These are phyloP conservation scores for Plasmopara viticola DNA, from an alignment of 352 stramenopile genomes.

Conservation along the genomic window DNA sequence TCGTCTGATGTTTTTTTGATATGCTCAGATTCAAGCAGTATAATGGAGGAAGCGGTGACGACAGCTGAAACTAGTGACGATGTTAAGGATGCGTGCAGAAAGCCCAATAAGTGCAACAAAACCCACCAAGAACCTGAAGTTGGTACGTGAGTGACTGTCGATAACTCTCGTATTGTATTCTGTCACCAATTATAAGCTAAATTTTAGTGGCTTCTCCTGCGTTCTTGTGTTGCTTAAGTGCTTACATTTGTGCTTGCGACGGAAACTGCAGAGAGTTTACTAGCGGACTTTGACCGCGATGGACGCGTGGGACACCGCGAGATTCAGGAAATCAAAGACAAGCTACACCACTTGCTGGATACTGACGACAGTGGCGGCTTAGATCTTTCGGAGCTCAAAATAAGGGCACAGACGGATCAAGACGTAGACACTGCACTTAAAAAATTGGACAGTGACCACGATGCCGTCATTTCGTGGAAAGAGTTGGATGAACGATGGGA, in stretches of 20 bases:
- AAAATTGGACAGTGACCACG: conserved; percentile 71
- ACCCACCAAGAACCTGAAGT: conserved; percentile 29
- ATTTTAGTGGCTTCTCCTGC: background rate
- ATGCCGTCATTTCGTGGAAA: conserved; percentile 75
- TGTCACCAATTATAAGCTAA: conserved; percentile 6
- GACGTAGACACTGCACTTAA: conserved; percentile 64
- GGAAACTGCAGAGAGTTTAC: conserved; percentile 48
- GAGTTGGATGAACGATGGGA: conserved; percentile 83
- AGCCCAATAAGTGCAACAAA: conserved; percentile 22
- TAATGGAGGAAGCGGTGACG: conserved; percentile 17
- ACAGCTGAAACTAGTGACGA: conserved; percentile 6
- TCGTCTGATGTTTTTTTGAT: no score
- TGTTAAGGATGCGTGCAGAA: conserved; percentile 7
- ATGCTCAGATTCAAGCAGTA: conserved; percentile 2
- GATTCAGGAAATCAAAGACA: conserved; percentile 78
- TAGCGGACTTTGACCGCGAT: conserved; percentile 78
- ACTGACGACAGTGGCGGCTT: conserved; percentile 69
- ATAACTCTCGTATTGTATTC: conserved; percentile 4
- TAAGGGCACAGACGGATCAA: conserved; percentile 41
- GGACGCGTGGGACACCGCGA: conserved; percentile 63
- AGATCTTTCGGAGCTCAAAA: conserved; percentile 67
- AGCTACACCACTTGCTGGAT: conserved; percentile 75
- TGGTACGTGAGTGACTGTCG: conserved; percentile 20
- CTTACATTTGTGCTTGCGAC: conserved; percentile 31
- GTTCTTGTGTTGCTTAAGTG: conserved; percentile 14